phyloP scores from a whole-genome alignment of 1,284 basidiomycete genomes.

The Trichosporon sp. region DNA sequence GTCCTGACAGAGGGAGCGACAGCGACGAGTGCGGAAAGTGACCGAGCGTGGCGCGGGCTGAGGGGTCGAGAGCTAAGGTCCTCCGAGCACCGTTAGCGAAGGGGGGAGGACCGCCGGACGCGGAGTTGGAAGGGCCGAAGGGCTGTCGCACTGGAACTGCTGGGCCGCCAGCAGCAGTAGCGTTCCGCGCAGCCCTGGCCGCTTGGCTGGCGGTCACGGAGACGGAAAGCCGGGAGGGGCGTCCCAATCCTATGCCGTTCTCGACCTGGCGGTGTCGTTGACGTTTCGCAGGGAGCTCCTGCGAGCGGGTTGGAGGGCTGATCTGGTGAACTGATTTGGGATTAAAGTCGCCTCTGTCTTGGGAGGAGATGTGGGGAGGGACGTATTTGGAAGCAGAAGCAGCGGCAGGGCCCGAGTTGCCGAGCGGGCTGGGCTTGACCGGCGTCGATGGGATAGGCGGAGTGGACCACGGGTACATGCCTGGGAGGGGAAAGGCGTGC shows the following conservation, averaged over 20 bases:
- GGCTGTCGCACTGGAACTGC: neutral
- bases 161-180: neutral
- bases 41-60: slow-evolving; percentile 14
- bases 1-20: slow-evolving; percentile 13
- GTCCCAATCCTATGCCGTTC: neutral
- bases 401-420: neutral
- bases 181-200: neutral
- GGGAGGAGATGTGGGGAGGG: neutral
- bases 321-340: neutral
- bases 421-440: neutral
- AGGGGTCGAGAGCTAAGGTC: slow-evolving; percentile 16
- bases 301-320: neutral
- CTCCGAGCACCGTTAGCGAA: neutral
- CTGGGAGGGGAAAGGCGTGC: slow-evolving; percentile 7
- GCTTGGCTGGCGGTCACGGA: neutral
- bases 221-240: neutral
- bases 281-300: slow-evolving; percentile 1
- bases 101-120: neutral
- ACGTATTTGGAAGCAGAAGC: neutral
- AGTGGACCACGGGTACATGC: slow-evolving; percentile 13
- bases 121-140: neutral
- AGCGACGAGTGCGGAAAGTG: slow-evolving; percentile 18
- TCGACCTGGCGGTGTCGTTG: neutral
- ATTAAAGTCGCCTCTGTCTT: neutral
- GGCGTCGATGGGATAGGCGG: neutral